These are phyloP conservation scores for Tripterygium wilfordii DNA, from an alignment of 177 flowering plant species.

Conservation along the genomic window DNA sequence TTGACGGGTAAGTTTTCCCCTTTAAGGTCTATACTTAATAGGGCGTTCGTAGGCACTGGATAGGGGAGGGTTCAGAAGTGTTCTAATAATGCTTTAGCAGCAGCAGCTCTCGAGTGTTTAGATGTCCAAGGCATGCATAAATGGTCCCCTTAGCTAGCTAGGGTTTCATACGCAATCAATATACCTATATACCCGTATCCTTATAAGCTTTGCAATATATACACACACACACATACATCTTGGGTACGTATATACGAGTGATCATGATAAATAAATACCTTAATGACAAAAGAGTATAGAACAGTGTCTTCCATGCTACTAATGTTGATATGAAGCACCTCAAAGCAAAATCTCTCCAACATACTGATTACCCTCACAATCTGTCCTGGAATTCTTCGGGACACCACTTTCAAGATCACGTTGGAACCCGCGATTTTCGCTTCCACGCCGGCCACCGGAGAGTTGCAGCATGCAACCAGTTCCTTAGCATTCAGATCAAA, in stretches of 20 bases:
- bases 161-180: no score
- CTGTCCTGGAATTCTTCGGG: conserved; percentile 66
- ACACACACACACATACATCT: no score
- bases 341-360: conserved; percentile 62
- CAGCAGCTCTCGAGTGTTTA: no score
- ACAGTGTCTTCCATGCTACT: conserved; percentile 97
- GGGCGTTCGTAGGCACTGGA: no score
- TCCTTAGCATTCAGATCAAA: conserved; percentile 32
- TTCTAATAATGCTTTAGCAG: no score
- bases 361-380: conserved; percentile 54
- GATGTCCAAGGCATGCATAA: no score
- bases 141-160: no score
- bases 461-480: conserved; percentile 75
- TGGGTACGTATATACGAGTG: neutral
- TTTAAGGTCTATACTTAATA: no score
- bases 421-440: conserved; percentile 87
- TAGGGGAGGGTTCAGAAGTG: no score
- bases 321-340: conserved; percentile 82
- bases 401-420: conserved; percentile 57
- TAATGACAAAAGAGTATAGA: conserved; percentile 71
- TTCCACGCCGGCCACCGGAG: conserved; percentile 76
- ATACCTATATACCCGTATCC: no score
- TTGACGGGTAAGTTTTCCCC: no score
- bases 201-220: no score
- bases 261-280: conserved; percentile 41